These are phyloP conservation scores for Ophiostoma tasmaniense DNA, from an alignment of 2,329 filamentous ascomycete genomes.

Conservation along the genomic window DNA sequence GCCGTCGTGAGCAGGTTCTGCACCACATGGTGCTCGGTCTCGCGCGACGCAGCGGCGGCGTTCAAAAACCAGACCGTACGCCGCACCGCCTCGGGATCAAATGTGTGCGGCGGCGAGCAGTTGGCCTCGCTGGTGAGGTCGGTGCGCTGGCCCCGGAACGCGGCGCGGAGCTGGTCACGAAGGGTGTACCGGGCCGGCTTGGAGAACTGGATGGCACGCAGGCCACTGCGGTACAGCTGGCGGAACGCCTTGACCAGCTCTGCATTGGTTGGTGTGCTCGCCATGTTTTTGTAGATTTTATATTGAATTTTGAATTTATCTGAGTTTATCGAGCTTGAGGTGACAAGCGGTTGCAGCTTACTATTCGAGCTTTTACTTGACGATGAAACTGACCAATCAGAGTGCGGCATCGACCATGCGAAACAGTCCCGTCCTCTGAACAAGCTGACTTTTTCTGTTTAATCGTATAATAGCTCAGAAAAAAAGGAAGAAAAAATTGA, in stretches of 20 bases:
- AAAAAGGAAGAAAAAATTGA: too few species aligned
- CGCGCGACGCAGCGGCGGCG: conserved; percentile 53
- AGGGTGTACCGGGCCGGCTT: conserved; percentile 57
- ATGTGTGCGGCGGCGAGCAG: conserved; percentile 23
- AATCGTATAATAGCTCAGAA: too few species aligned
- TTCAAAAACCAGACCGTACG: conserved; percentile 64
- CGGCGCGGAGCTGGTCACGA: conserved; percentile 49
- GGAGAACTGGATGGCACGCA: conserved; percentile 65
- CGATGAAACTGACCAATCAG: background rate
- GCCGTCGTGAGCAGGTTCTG: conserved; percentile 55
- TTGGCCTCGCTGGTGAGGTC: conserved; percentile 25
- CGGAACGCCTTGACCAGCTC: conserved; percentile 60
- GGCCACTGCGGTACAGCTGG: conserved; percentile 54
- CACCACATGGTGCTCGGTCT: conserved; percentile 63
- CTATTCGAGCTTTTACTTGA: background rate
- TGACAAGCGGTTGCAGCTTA: background rate
- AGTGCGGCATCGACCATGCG: background rate
- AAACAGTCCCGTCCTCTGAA: background rate
- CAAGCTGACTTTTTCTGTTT: background rate
- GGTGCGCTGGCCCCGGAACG: conserved; percentile 39
- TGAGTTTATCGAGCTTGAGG: background rate
- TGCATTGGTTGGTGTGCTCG: conserved; percentile 25
- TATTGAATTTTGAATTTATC: background rate
- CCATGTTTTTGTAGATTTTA: background rate
- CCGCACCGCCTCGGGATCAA: conserved; percentile 44